Conservation (phyloP, 1,139 yeast genomes). For the Yamadazyma trypodendri region DNA sequence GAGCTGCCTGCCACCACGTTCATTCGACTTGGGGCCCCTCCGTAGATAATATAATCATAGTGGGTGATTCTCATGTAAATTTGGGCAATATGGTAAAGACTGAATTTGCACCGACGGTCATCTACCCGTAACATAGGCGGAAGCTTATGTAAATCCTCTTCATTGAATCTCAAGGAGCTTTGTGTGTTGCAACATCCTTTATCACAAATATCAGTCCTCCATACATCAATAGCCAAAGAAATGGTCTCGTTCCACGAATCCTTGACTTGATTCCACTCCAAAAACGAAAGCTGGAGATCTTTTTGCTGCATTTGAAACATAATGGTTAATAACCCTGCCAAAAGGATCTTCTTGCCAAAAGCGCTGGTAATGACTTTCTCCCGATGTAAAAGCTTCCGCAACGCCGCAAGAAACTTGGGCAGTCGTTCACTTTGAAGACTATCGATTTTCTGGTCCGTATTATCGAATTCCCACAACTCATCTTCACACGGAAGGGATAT, state of each 20-base stretch:
- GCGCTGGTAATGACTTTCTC: slow-evolving; percentile 47
- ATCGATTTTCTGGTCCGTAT: slow-evolving; percentile 12
- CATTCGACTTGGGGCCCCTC: slow-evolving; percentile 79
- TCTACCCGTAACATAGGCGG: slow-evolving; percentile 23
- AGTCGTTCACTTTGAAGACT: slow-evolving; percentile 12
- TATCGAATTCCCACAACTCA: slow-evolving; percentile 28
- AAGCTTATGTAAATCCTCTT: slow-evolving; percentile 12
- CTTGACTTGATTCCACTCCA: slow-evolving; percentile 30
- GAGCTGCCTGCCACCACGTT: slow-evolving; percentile 58
- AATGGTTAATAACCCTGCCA: slow-evolving; percentile 67
- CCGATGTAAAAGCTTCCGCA: slow-evolving; percentile 55
- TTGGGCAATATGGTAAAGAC: slow-evolving; percentile 65
- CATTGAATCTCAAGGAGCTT: slow-evolving; percentile 10
- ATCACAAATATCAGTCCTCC: slow-evolving; percentile 42
- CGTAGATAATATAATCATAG: slow-evolving; percentile 67
- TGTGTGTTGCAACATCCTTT: slow-evolving; percentile 31
- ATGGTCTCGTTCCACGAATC: slow-evolving; percentile 64
- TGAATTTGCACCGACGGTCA: slow-evolving; percentile 48
- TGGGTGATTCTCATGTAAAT: slow-evolving; percentile 62
- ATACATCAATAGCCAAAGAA: slow-evolving; percentile 59
- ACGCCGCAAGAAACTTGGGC: slow-evolving; percentile 48
- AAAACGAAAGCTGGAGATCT: slow-evolving; percentile 49
- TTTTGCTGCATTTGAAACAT: slow-evolving; percentile 73
- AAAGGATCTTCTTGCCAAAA: slow-evolving; percentile 61
- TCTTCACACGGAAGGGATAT: slow-evolving; percentile 33